Conservation (phyloP, 345 rosid species). For the Abelmoschus esculentus region DNA sequence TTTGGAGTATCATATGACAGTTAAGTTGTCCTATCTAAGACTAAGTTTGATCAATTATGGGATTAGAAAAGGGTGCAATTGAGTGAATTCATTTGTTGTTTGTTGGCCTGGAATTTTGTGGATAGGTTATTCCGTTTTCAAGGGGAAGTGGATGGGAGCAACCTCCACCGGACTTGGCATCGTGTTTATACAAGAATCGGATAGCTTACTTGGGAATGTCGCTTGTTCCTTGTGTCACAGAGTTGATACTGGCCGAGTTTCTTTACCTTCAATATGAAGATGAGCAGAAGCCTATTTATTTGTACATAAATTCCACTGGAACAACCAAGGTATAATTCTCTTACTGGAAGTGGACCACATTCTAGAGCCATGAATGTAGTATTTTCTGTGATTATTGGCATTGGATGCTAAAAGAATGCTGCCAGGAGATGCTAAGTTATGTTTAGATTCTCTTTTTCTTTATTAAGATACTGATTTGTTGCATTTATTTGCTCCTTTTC, state of each 20-base stretch:
- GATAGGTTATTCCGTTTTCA: slow-evolving; percentile 73
- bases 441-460: not conserved
- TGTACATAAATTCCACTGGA: slow-evolving; percentile 88
- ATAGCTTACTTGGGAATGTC: slow-evolving; percentile 93
- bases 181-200: slow-evolving; percentile 66
- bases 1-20: not conserved
- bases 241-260: slow-evolving; percentile 71
- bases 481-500: not conserved
- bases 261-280: slow-evolving; percentile 86
- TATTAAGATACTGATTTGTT: not conserved
- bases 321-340: slow-evolving; percentile 56
- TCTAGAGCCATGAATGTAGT: not conserved
- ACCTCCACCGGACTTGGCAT: slow-evolving; percentile 92
- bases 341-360: not conserved
- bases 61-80: not conserved
- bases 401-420: not conserved
- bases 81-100: not conserved
- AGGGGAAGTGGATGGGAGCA: slow-evolving; percentile 71
- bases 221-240: slow-evolving; percentile 83
- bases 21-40: not conserved
- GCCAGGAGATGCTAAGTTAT: not conserved
- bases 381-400: not conserved
- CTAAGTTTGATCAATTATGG: not conserved
- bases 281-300: slow-evolving; percentile 69
- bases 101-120: not conserved